Evolutionary conservation across 1,284 basidiomycete species (phyloP).

Genomic region (Apiotrichum gamsii): DNA sequence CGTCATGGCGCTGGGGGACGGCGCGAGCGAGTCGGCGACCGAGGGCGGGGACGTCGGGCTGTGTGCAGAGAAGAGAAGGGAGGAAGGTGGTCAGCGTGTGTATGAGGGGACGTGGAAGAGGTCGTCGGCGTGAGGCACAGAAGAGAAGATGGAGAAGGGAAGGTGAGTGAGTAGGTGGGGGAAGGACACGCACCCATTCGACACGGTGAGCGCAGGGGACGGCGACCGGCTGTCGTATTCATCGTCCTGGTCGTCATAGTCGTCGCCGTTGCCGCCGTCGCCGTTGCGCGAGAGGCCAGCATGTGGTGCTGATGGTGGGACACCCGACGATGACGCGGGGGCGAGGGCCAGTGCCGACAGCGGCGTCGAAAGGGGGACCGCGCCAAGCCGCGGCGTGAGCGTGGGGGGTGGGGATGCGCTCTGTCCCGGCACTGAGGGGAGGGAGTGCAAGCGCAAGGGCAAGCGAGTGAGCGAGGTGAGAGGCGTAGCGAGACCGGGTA

Average conservation of each 20-base stretch:
- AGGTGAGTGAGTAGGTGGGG: neutral
- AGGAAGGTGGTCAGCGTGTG: no score
- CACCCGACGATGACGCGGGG: neutral
- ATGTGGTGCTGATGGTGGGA: no score
- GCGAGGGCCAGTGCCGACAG: slow-evolving; percentile 6
- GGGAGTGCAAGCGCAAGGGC: neutral
- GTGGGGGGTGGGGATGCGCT: slow-evolving; percentile 16
- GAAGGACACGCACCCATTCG: slow-evolving; percentile 16
- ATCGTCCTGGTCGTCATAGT: neutral
- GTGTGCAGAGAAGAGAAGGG: no score
- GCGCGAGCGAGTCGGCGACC: slow-evolving; percentile 10
- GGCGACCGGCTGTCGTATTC: slow-evolving; percentile 9
- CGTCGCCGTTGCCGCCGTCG: no score
- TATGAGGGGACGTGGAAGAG: neutral
- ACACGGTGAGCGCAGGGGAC: slow-evolving; percentile 19
- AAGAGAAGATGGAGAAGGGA: neutral
- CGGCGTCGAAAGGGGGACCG: slow-evolving; percentile 8
- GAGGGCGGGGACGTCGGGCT: slow-evolving; percentile 18
- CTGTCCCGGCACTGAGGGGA: slow-evolving; percentile 15
- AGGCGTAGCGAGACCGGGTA: neutral
- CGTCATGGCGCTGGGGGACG: slow-evolving; percentile 7
- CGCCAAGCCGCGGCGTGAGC: slow-evolving; percentile 15
- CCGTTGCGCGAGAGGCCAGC: no score
- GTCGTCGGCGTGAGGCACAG: neutral
- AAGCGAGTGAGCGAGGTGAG: neutral